Evolutionary conservation across 148 eudicot genomes (phyloP).

Genomic region (Talinum fruticosum): DNA sequence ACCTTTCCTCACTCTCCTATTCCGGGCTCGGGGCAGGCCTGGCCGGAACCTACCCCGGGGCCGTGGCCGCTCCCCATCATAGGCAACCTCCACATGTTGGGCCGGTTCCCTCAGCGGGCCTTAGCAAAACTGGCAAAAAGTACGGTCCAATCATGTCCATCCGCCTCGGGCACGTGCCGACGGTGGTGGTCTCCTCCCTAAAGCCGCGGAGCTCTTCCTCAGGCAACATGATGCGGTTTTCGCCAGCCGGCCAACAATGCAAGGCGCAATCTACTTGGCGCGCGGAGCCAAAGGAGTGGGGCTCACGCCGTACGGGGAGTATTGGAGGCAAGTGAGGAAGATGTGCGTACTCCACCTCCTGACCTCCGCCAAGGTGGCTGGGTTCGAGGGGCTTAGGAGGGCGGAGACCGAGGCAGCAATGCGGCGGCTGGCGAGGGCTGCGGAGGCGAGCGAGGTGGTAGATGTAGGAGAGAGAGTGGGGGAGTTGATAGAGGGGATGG

Average conservation of each 20-base stretch:
- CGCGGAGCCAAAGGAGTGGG: conserved; percentile 15
- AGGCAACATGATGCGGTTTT: conserved; percentile 13
- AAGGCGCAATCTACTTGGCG: not conserved
- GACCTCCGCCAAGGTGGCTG: not conserved
- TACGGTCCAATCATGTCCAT: conserved; percentile 1
- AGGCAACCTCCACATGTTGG: conserved; percentile 10
- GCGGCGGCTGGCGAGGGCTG: not conserved
- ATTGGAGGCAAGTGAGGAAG: conserved; percentile 18
- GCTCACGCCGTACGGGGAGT: conserved; percentile 11
- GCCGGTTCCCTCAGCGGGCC: not conserved
- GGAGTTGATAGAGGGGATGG: conserved; percentile 6
- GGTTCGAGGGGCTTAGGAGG: conserved; percentile 9
- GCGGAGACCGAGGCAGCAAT: not conserved
- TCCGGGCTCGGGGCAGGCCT: not conserved
- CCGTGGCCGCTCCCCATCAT: not conserved
- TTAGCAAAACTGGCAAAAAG: not conserved
- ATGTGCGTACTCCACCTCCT: conserved; percentile 3
- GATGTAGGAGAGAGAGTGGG: not conserved
- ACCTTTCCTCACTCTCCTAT: not conserved
- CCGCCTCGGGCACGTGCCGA: not conserved
- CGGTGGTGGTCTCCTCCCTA: not conserved
- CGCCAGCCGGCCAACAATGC: not conserved
- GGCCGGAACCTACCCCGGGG: not conserved
- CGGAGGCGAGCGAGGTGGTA: conserved; percentile 10
- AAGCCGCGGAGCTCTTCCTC: not conserved